Evolutionary conservation across 2,329 filamentous ascomycete genomes (phyloP).

Genomic region (Nigrograna mackinnonii): DNA sequence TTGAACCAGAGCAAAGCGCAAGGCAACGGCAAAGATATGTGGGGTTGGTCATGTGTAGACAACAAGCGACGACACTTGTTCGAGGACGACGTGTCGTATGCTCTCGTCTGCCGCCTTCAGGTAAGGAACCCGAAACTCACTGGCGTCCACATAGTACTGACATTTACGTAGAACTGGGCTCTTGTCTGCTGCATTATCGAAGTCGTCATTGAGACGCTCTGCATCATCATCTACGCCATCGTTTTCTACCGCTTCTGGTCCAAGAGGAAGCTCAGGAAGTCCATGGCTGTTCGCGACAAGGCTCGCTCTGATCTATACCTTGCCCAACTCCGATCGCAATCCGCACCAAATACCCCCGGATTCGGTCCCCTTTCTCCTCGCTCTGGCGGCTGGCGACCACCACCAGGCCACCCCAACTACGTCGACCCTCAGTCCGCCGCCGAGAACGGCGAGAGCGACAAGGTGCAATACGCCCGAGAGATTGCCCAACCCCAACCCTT

Average conservation of each 20-base stretch:
- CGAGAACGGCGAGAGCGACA: constrained; percentile 54
- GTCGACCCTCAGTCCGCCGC: constrained; percentile 52
- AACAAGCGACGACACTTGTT: constrained; percentile 82
- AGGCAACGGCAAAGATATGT: constrained; percentile 82
- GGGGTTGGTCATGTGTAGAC: constrained; percentile 96
- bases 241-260: constrained; percentile 98
- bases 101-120: constrained; percentile 86
- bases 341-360: constrained; percentile 91
- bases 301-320: constrained; percentile 95
- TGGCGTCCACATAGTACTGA: constrained; percentile 12
- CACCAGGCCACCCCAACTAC: constrained; percentile 46
- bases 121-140: constrained; percentile 48
- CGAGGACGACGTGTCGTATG: constrained; percentile 80
- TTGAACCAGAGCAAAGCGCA: constrained; percentile 78
- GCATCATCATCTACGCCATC: constrained; percentile 88
- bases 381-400: constrained; percentile 54
- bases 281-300: constrained; percentile 93
- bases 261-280: constrained; percentile 92
- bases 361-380: constrained; percentile 70
- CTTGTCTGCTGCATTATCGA: constrained; percentile 98
- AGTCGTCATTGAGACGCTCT: constrained; percentile 87
- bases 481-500: constrained; percentile 65
- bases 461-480: constrained; percentile 44
- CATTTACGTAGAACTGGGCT: constrained; percentile 75
- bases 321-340: constrained; percentile 68